A percentile compares a stretch with the other conserved stretches of the same genome.
These are phyloP conservation scores for Phytophthora cajani DNA, from an alignment of 352 stramenopile genomes.

Conservation along the genomic window DNA sequence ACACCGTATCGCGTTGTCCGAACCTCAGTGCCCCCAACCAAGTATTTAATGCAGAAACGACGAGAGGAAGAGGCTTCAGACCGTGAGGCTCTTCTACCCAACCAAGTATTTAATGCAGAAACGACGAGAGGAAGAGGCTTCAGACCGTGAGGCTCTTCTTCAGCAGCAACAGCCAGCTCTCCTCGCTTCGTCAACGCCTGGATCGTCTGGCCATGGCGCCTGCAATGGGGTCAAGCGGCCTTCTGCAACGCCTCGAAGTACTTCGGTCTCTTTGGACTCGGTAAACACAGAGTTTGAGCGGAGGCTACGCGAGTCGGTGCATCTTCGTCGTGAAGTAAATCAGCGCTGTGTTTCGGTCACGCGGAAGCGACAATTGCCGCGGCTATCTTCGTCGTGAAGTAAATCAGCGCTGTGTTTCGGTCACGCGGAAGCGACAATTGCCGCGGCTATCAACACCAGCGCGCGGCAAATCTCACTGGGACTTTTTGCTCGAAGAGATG, in stretches of 20 bases:
- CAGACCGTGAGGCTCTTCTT: constrained; percentile 19
- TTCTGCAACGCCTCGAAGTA: constrained; percentile 11
- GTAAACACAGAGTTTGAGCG: constrained; percentile 58
- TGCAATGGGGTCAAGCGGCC: constrained; percentile 25
- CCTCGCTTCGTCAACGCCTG: constrained; percentile 5
- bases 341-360: constrained; percentile 46
- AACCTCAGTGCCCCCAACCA: constrained; percentile 48
- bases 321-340: constrained; percentile 51
- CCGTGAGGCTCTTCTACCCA: constrained; percentile 24
- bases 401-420: constrained; percentile 33
- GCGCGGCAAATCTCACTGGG: constrained; percentile 89
- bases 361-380: constrained; percentile 76
- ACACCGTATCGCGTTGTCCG: constrained; percentile 39
- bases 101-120: constrained; percentile 60
- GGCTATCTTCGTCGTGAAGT: constrained; percentile 60
- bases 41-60: constrained; percentile 54
- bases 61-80: constrained; percentile 42
- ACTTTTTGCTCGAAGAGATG: constrained; percentile 97
- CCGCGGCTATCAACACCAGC: constrained; percentile 59
- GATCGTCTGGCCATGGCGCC: constrained; percentile 14
- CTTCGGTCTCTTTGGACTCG: constrained; percentile 18
- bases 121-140: constrained; percentile 40
- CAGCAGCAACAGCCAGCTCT: constrained; percentile 30
- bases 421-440: constrained; percentile 78
- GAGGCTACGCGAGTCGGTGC: constrained; percentile 58